phyloP scores from a whole-genome alignment of 306 rosid genomes.

The Luffa acutangula region DNA sequence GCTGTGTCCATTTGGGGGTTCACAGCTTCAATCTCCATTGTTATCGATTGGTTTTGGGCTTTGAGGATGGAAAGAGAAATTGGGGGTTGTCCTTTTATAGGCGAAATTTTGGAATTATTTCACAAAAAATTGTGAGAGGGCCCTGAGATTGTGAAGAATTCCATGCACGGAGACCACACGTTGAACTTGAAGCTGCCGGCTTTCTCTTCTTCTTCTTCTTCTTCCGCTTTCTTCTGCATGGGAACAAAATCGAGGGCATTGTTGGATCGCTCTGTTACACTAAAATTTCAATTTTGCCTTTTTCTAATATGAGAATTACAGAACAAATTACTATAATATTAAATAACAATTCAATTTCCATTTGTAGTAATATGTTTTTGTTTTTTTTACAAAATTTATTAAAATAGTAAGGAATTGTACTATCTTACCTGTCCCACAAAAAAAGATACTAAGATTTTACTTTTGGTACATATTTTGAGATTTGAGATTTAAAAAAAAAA shows the following conservation, averaged over 20 bases:
- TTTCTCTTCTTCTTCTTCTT: not conserved
- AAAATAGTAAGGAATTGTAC: too few species aligned
- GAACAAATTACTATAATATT: not conserved
- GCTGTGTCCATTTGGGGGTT: slow-evolving; percentile 32
- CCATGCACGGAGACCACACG: slow-evolving; percentile 30
- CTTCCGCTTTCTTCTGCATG: slow-evolving; percentile 11
- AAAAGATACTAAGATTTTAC: too few species aligned
- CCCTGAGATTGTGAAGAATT: not conserved
- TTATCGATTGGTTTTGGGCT: not conserved
- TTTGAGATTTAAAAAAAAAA: too few species aligned
- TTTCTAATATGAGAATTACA: not conserved
- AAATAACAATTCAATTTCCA: too few species aligned
- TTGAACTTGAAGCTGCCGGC: slow-evolving; percentile 3
- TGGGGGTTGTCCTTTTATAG: not conserved
- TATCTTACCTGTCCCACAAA: too few species aligned
- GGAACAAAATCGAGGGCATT: slow-evolving; percentile 8
- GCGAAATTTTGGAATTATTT: not conserved
- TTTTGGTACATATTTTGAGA: too few species aligned
- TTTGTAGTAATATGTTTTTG: too few species aligned
- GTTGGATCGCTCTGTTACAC: not conserved
- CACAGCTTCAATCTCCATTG: slow-evolving; percentile 35
- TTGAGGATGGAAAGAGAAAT: not conserved
- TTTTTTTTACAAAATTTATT: too few species aligned
- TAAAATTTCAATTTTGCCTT: not conserved
- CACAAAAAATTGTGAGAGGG: not conserved